Evolutionary conservation across 768 basidiomycete species (phyloP).

Genomic region (Pleurotus citrinopileatus): DNA sequence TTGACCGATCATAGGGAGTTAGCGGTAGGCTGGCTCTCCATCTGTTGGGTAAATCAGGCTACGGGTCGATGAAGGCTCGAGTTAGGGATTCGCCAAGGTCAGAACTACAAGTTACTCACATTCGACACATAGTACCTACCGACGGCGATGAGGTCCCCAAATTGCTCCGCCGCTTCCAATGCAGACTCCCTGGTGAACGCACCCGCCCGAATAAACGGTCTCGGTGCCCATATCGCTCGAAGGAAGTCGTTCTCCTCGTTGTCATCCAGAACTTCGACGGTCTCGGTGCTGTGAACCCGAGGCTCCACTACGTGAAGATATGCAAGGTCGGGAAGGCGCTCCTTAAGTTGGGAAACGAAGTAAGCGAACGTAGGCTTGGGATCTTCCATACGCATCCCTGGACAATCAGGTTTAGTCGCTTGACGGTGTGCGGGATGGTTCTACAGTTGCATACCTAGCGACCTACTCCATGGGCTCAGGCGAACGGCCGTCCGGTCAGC

Average conservation of each 20-base stretch:
- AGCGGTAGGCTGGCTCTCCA: background rate
- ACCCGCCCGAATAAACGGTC: conserved; percentile 38
- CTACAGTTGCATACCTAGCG: conserved; percentile 40
- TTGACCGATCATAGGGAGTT: background rate
- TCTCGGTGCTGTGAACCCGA: conserved; percentile 17
- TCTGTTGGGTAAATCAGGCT: background rate
- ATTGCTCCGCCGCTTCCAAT: conserved; percentile 25
- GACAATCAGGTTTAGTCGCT: background rate
- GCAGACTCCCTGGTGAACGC: conserved; percentile 30
- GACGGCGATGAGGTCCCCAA: conserved; percentile 29
- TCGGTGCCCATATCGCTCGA: conserved; percentile 41
- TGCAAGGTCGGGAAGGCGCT: conserved; percentile 38
- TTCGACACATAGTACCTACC: conserved; percentile 36
- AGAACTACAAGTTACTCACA: conserved; percentile 21
- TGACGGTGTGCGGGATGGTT: background rate
- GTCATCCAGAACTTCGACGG: background rate
- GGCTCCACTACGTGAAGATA: conserved; percentile 53
- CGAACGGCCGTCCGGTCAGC: conserved; percentile 49
- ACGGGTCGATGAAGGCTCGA: background rate
- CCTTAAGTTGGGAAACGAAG: conserved; percentile 37
- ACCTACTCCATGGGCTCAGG: conserved; percentile 51
- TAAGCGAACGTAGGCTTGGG: conserved; percentile 53
- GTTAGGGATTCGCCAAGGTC: background rate
- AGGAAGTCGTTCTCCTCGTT: conserved; percentile 39
- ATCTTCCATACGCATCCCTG: conserved; percentile 51